Evolutionary conservation across 2,329 filamentous ascomycete species (phyloP).

Genomic region (Cladosporium velox): DNA sequence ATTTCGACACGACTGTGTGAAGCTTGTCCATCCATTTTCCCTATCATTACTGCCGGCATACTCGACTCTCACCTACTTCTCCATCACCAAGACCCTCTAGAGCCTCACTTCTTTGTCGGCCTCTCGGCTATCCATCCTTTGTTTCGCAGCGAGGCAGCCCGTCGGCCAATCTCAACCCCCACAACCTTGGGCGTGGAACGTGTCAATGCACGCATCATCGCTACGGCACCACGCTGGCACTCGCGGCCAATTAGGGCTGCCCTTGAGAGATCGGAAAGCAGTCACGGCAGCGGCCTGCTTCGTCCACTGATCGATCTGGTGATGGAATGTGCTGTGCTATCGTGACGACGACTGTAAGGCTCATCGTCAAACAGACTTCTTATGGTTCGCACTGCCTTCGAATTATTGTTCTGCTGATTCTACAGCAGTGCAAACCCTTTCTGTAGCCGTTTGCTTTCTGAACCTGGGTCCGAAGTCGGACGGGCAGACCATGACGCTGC

Average conservation of each 20-base stretch:
- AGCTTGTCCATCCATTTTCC: background rate
- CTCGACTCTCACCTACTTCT: background rate
- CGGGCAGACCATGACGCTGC: background rate
- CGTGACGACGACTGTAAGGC: background rate
- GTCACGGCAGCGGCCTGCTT: background rate
- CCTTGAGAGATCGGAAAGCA: background rate
- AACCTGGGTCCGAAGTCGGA: background rate
- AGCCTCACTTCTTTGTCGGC: background rate
- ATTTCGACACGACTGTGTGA: background rate
- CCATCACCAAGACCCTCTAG: background rate
- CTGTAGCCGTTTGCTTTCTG: background rate
- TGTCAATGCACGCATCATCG: conserved; percentile 11
- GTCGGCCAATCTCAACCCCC: conserved; percentile 4
- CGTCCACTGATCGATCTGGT: background rate
- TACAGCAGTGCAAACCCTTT: background rate
- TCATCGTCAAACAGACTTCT: no score
- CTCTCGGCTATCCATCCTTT: background rate
- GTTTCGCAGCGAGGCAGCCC: background rate
- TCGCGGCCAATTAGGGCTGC: background rate
- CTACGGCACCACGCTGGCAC: background rate
- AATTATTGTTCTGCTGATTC: background rate
- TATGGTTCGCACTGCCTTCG: no score
- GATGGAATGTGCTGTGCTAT: background rate
- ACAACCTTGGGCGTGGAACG: background rate
- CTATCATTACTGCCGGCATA: background rate